Evolutionary conservation across 352 stramenopile genomes (phyloP).

Genomic region (Phytophthora colocasiae): DNA sequence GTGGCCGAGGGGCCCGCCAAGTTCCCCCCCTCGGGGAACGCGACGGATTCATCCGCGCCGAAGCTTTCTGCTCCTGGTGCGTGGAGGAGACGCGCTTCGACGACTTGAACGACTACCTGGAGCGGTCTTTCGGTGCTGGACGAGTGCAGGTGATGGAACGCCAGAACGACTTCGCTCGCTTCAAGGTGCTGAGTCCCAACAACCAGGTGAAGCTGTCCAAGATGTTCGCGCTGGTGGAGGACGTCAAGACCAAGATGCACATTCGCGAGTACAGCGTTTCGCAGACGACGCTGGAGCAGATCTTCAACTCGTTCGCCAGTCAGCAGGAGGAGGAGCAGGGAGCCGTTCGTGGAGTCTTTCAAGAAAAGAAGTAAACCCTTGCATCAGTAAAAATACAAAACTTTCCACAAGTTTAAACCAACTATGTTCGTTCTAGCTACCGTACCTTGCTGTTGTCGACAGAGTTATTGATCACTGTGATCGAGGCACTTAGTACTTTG

Average conservation of each 20-base stretch:
- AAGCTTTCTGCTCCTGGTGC: slow-evolving; percentile 71
- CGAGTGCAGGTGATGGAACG: slow-evolving; percentile 55
- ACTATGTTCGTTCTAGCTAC: too few species aligned
- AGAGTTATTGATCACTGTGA: too few species aligned
- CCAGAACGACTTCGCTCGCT: slow-evolving; percentile 68
- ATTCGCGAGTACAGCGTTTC: slow-evolving; percentile 71
- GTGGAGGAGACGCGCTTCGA: slow-evolving; percentile 66
- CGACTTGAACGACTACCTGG: slow-evolving; percentile 40
- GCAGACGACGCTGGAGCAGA: slow-evolving; percentile 63
- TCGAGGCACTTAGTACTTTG: too few species aligned
- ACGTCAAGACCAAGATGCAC: slow-evolving; percentile 50
- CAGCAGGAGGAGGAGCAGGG: slow-evolving; percentile 59
- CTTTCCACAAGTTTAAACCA: too few species aligned
- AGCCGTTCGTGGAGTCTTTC: slow-evolving; percentile 22
- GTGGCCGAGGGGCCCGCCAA: too few species aligned
- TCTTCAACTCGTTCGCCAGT: slow-evolving; percentile 89
- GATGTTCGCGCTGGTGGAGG: slow-evolving; percentile 82
- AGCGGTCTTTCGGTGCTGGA: slow-evolving; percentile 39
- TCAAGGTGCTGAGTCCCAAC: slow-evolving; percentile 68
- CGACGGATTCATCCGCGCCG: slow-evolving; percentile 49
- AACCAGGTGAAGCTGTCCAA: slow-evolving; percentile 58
- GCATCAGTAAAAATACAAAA: not conserved
- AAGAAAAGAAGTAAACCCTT: not conserved
- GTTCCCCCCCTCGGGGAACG: too few species aligned
- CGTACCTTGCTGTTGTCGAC: too few species aligned